Evolutionary conservation across 2,329 filamentous ascomycete species (phyloP).

Genomic region (Ceratocystis albifundus): DNA sequence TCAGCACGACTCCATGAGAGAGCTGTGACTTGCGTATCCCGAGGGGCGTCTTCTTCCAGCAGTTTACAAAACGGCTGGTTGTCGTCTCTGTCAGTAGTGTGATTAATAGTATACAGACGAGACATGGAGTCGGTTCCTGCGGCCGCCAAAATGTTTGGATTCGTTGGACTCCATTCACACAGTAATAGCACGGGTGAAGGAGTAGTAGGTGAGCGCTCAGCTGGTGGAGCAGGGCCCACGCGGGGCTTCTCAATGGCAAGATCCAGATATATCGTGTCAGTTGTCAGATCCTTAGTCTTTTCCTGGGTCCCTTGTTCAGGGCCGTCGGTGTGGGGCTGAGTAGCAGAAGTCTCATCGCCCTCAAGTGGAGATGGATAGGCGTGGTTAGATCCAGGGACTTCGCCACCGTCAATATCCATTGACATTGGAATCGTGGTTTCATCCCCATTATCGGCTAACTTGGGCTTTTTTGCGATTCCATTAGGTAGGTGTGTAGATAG

Average conservation of each 20-base stretch:
- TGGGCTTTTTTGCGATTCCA: slow-evolving; percentile 20
- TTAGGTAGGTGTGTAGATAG: slow-evolving; percentile 19
- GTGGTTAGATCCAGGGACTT: slow-evolving; percentile 41
- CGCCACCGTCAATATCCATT: slow-evolving; percentile 47
- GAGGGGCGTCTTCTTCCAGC: slow-evolving; percentile 43
- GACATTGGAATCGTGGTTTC: slow-evolving; percentile 28
- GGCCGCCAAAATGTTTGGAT: slow-evolving; percentile 54
- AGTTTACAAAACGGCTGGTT: slow-evolving; percentile 38
- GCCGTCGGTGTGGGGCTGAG: slow-evolving; percentile 46
- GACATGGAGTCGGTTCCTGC: slow-evolving; percentile 59
- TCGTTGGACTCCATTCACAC: slow-evolving; percentile 56
- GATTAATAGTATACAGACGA: slow-evolving; percentile 54
- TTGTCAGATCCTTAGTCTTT: slow-evolving; percentile 49
- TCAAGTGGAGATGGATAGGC: slow-evolving; percentile 55
- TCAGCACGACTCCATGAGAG: slow-evolving; percentile 48
- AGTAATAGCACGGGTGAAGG: slow-evolving; percentile 52
- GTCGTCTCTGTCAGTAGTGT: slow-evolving; percentile 34
- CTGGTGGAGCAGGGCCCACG: slow-evolving; percentile 30
- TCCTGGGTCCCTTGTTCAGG: slow-evolving; percentile 55
- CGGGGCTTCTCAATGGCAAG: slow-evolving; percentile 35
- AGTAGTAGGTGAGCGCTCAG: neutral
- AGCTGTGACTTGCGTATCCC: slow-evolving; percentile 44
- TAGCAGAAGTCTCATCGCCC: slow-evolving; percentile 43
- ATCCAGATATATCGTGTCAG: slow-evolving; percentile 50
- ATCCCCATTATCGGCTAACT: slow-evolving; percentile 22